phyloP scores from a whole-genome alignment of 179 eudicot genomes.

The Beta corolliflora region DNA sequence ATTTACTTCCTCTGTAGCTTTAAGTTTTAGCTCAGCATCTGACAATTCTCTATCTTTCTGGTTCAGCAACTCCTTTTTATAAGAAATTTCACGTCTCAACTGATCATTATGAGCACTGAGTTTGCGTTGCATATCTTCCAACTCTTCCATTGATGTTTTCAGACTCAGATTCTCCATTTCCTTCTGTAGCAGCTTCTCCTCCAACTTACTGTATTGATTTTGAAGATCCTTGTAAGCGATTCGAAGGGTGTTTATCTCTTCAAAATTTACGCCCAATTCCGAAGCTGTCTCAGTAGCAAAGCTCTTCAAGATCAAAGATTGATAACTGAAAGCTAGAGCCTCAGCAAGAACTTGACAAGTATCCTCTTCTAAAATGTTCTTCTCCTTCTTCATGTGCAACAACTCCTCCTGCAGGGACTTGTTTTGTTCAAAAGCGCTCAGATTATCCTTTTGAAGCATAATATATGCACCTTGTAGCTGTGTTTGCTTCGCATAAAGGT shows the following conservation, averaged over 20 bases:
- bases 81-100: conserved; percentile 42
- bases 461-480: conserved; percentile 39
- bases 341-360: conserved; percentile 41
- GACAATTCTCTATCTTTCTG: conserved; percentile 52
- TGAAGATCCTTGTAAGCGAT: conserved; percentile 52
- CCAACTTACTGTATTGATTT: conserved; percentile 44
- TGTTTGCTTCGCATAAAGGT: conserved; percentile 37
- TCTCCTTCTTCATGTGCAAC: conserved; percentile 46
- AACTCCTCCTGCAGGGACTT: conserved; percentile 40
- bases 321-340: conserved; percentile 39
- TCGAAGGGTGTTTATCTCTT: conserved; percentile 45
- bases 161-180: conserved; percentile 59
- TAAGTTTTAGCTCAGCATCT: conserved; percentile 45
- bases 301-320: conserved; percentile 49
- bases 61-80: conserved; percentile 33
- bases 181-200: conserved; percentile 46
- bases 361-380: conserved; percentile 47
- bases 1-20: conserved; percentile 41
- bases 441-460: conserved; percentile 39
- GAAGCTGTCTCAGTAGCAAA: conserved; percentile 50
- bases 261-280: conserved; percentile 40
- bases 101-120: conserved; percentile 45
- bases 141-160: conserved; percentile 42
- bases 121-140: conserved; percentile 54
- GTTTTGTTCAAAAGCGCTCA: conserved; percentile 42